Percentiles rank a stretch among this genome's conserved stretches.
Evolutionary conservation across 1,139 yeast genomes (phyloP).

Genomic region (Sporopachydermia cereana): DNA sequence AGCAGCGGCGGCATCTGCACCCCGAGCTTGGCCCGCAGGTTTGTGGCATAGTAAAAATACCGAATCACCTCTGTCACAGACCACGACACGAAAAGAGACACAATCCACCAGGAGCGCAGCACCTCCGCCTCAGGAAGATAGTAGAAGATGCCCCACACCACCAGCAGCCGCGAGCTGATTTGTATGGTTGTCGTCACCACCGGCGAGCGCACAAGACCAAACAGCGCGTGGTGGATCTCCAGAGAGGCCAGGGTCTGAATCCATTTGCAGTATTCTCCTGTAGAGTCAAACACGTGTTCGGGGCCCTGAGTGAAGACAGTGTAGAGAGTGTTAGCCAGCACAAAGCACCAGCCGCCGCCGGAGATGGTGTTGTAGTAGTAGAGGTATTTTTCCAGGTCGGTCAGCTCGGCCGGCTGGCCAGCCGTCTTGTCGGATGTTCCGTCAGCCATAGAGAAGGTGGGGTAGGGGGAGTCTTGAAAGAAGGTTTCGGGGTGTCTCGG

Average conservation of each 20-base stretch:
- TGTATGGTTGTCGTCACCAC: conserved; percentile 44
- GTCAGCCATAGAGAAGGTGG: too few relatives aligned
- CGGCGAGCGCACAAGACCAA: conserved; percentile 74
- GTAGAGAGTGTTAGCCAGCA: not conserved
- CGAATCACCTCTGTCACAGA: conserved; percentile 80
- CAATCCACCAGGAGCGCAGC: conserved; percentile 5
- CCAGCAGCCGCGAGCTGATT: conserved; percentile 70
- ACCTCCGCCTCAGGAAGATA: conserved; percentile 45
- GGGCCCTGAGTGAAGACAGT: not conserved
- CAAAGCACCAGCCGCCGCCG: conserved; percentile 1
- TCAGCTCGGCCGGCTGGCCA: not conserved
- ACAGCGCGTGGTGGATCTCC: conserved; percentile 67
- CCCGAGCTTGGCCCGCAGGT: conserved; percentile 36
- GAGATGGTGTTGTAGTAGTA: conserved; percentile 1
- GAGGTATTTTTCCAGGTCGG: not conserved
- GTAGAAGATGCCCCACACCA: conserved; percentile 76
- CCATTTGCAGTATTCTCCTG: conserved; percentile 14
- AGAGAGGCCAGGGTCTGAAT: conserved; percentile 78
- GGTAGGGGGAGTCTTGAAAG: too few relatives aligned
- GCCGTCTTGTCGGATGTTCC: too few relatives aligned
- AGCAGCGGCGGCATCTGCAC: conserved; percentile 48
- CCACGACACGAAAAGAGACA: conserved; percentile 71
- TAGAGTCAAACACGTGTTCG: not conserved
- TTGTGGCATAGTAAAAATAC: conserved; percentile 73
- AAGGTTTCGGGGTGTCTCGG: too few relatives aligned